These are phyloP conservation scores for Cicer pinnatifidum DNA, from an alignment of 306 rosid genomes.

Conservation along the genomic window DNA sequence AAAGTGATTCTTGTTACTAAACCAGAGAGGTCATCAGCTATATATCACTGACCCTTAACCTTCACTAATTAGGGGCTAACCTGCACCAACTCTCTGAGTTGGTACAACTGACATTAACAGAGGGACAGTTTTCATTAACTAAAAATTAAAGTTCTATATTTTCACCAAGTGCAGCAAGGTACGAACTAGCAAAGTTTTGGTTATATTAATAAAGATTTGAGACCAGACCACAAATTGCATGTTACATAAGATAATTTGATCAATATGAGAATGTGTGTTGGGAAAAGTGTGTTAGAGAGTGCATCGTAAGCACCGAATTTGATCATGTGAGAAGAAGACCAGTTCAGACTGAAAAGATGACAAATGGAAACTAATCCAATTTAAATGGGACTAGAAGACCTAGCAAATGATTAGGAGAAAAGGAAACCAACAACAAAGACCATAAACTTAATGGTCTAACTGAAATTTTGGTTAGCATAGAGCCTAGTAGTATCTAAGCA, in stretches of 20 bases:
- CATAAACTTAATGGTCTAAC: neutral
- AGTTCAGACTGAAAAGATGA: neutral
- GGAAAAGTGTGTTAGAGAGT: too few relatives aligned
- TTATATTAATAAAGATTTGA: neutral
- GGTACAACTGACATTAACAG: too few relatives aligned
- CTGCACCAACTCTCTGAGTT: too few relatives aligned
- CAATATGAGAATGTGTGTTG: too few relatives aligned
- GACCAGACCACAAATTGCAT: neutral
- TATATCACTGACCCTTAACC: too few relatives aligned
- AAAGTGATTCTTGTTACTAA: too few relatives aligned
- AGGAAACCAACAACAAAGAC: constrained; percentile 15
- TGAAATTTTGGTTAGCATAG: constrained; percentile 4
- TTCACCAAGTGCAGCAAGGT: neutral
- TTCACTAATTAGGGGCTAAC: too few relatives aligned
- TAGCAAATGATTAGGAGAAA: neutral
- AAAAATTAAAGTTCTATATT: too few relatives aligned
- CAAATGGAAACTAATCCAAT: neutral
- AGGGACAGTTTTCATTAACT: too few relatives aligned
- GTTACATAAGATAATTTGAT: neutral
- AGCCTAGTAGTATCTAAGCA: neutral
- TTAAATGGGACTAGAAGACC: neutral
- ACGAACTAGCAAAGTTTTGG: neutral
- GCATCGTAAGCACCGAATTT: neutral
- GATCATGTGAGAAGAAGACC: constrained; percentile 11
- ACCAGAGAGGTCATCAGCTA: too few relatives aligned